A percentile compares a stretch with the other conserved stretches of the same genome.
Conservation (phyloP, 2,329 filamentous ascomycete genomes). For the Apiospora arundinis region DNA sequence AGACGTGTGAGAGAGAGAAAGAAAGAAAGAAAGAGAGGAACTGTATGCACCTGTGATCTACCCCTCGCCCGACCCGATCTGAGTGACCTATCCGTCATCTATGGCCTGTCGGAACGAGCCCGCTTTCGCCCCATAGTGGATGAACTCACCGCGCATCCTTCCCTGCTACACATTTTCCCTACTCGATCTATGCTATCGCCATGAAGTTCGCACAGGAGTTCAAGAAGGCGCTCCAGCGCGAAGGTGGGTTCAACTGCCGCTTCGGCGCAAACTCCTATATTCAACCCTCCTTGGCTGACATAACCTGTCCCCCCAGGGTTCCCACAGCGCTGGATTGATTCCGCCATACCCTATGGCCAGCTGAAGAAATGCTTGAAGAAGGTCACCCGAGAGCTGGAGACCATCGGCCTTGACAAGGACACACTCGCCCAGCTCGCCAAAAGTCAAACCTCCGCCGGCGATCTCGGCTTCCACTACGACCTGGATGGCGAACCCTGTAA, state of each 20-base stretch:
- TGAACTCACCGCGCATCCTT: conserved; percentile 5
- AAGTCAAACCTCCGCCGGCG: conserved; percentile 43
- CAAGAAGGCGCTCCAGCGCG: conserved; percentile 69
- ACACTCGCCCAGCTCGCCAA: conserved; percentile 71
- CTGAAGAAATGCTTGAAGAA: conserved; percentile 90
- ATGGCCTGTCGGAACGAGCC: conserved; percentile 11
- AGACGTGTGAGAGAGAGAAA: neutral
- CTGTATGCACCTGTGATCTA: neutral
- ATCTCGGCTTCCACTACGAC: conserved; percentile 56
- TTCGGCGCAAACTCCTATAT: neutral
- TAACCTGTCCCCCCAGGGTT: conserved; percentile 57
- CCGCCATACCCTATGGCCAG: conserved; percentile 82
- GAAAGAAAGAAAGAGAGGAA: neutral
- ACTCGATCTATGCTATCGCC: neutral
- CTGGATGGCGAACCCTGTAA: conserved; percentile 55
- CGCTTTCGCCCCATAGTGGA: conserved; percentile 14
- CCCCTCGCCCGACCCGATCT: neutral
- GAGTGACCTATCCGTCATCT: neutral
- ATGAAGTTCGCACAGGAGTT: conserved; percentile 93
- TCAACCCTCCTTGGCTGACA: neutral
- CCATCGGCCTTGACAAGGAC: conserved; percentile 73
- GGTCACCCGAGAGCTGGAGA: conserved; percentile 73
- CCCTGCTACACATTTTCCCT: neutral
- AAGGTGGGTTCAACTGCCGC: conserved; percentile 48
- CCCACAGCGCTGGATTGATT: conserved; percentile 73